Base-by-base conservation (phyloP, 352 stramenopile species). In the Phytophthora constricta region DNA sequence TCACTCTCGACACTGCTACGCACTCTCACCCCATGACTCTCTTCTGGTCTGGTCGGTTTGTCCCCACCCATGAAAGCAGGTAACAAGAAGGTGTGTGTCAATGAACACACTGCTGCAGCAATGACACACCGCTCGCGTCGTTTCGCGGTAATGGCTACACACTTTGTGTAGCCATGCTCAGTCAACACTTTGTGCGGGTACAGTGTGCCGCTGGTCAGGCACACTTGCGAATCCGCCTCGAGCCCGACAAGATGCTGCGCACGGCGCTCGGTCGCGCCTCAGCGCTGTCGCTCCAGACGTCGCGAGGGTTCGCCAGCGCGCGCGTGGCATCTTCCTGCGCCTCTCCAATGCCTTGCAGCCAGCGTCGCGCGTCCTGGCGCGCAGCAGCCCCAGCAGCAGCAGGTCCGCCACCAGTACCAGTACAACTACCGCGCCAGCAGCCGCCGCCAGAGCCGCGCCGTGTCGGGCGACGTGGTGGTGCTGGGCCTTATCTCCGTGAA, bases 401-500 rank as follows among this genome's bases (percentile, higher is more conserved):
- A 77, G 20, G 31, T 66, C 46, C 60, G 70, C 10, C 56, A 65
- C 28, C 67, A 77, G 25, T 37, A 37, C 10, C 41, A 23, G 16
- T 66, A 66, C 47, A 19, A 70, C 25, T 76, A 72, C 50, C 52
- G 65, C 34, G 50, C 68, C 37, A 68, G 53, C 49, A 68, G 27
- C 53, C 62, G 70, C 19, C 70, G 58, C 23, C 51, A 39, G 39
- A 77, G 64, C 13, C 64, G 62, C 22, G 61, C 33, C 27, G 48
- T 58, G 11, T 81, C 65, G 61, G 69, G 56, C 48, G 80, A 92
- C 9, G 47, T 60, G 3, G 65, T 92, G 25, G 67, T 90, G 49
- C 65, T 83, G 17, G 77, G 74, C 1, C 65, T 93, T 14, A 83
- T 93, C 27, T 72, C 77, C 1, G 68, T 64, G 16, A 95, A 95